Percentiles rank a stretch among this genome's conserved stretches.
These are phyloP conservation scores for Fraxinus excelsior DNA, from an alignment of 257 asterid genomes.

Conservation along the genomic window DNA sequence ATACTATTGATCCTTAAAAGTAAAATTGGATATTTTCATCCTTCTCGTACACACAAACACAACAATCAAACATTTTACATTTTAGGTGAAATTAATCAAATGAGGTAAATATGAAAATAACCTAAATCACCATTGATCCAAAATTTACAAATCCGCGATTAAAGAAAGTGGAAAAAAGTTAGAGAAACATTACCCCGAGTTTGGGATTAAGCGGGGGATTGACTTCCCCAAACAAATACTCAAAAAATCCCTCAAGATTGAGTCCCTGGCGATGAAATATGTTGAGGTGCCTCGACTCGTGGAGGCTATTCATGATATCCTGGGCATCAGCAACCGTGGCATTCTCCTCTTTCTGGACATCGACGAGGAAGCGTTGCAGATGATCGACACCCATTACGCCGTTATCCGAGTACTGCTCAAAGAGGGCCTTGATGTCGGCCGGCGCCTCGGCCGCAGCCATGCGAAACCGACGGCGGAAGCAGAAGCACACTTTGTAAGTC, in stretches of 20 bases:
- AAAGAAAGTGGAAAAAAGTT: background rate
- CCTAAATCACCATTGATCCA: background rate
- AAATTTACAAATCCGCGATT: constrained; percentile 3
- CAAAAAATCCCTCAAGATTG: constrained; percentile 46
- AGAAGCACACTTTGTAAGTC: constrained; percentile 57
- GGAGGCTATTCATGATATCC: constrained; percentile 37
- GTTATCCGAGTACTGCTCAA: constrained; percentile 44
- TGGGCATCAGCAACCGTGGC: constrained; percentile 54
- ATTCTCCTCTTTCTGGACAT: constrained; percentile 46
- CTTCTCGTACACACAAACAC: background rate
- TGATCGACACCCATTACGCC: constrained; percentile 46
- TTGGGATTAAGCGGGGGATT: constrained; percentile 45
- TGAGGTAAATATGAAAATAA: background rate
- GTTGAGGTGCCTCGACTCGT: constrained; percentile 30
- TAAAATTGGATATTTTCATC: background rate
- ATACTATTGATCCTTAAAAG: background rate
- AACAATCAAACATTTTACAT: background rate
- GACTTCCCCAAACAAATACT: constrained; percentile 47
- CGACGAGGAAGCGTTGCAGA: constrained; percentile 44
- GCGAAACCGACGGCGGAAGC: constrained; percentile 58
- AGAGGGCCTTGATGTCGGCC: constrained; percentile 40
- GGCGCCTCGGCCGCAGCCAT: constrained; percentile 56
- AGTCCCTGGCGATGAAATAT: constrained; percentile 50
- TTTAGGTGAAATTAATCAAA: background rate
- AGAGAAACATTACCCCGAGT: constrained; percentile 41